A percentile compares a stretch with the other conserved stretches of the same genome.
These are phyloP conservation scores for Sanghuangporus sanghuang DNA, from an alignment of 1,284 basidiomycete genomes.

Conservation along the genomic window DNA sequence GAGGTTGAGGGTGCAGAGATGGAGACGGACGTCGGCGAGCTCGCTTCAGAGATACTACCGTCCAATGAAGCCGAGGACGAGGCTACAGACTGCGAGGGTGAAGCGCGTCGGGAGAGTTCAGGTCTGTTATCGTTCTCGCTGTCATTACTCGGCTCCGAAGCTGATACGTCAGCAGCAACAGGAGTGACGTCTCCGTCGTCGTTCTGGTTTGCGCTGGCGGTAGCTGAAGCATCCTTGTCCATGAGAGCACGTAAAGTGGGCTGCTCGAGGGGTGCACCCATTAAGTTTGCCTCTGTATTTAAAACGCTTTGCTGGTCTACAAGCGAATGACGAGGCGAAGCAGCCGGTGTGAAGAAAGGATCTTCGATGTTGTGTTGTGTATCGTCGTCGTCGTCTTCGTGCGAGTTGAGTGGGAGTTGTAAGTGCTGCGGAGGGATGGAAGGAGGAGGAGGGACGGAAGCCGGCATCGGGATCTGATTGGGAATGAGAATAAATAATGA, in stretches of 20 bases:
- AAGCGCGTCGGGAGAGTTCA: neutral
- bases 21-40: neutral
- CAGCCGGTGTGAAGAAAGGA: too few relatives aligned
- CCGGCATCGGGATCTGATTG: neutral
- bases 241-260: neutral
- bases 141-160: neutral
- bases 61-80: slow-evolving; percentile 14
- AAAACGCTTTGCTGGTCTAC: slow-evolving; percentile 8
- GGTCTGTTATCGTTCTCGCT: neutral
- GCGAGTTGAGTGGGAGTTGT: neutral
- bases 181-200: slow-evolving; percentile 2
- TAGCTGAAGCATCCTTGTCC: neutral
- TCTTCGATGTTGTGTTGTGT: too few relatives aligned
- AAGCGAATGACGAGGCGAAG: slow-evolving; percentile 19
- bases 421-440: neutral
- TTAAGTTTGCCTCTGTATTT: neutral
- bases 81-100: slow-evolving; percentile 2
- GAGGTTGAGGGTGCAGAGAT: slow-evolving; percentile 16
- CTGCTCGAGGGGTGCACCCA: neutral
- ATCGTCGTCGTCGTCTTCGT: too few relatives aligned
- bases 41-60: slow-evolving; percentile 3
- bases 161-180: neutral
- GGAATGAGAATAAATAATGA: neutral
- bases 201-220: neutral
- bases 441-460: neutral